Base-by-base conservation (phyloP, 768 basidiomycete species). In the Russula ochroleuca region DNA sequence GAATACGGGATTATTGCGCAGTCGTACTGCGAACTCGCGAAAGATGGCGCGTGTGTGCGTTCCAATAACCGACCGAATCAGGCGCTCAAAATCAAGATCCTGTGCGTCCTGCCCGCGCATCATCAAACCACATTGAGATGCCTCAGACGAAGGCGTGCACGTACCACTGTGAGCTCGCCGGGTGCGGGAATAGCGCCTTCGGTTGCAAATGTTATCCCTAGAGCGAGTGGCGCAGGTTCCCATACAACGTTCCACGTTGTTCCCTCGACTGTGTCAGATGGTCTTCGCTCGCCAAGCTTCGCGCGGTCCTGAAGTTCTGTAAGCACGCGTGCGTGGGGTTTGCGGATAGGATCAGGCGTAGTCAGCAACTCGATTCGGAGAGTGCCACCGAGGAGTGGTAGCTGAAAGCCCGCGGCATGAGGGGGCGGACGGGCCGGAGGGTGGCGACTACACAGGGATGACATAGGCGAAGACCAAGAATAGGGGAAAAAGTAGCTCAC, bases 251-350 rank as follows among this genome's bases (percentile, higher is more conserved):
- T 75, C 57, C 94, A 85, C 35, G 76, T 79, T 50, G 88, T 74
- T 49, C 81, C 81, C 72, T 95, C 86, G 1, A 92, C 83, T 64
- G 88, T 82, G 70, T 95, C 93, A 1, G 90, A 91, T 5, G 87
- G 81, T 51, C 57, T 45, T 28, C 77, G 77, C 19, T 82, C 81
- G 9, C 47, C 63, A 5, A 90, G 76, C 68, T 89, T 90, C 4
- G 86, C 77, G 64, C 78, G 79, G 61, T 82, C 81, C 67, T 89
- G 87, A 59, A 91, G 74, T 61, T 84, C 81, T 0, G 85, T 80
- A 11, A 90, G 73, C 28, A 83, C 76, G 21, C 82, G 80, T 43
- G 80, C 77, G 64, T 77, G 78, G 0, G 86, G 80, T 3, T 83
- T 77, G 51, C 86, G 79, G n/a, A 76, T 75, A 43, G 84, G 81